A percentile compares a stretch with the other conserved stretches of the same genome.
Evolutionary conservation across 208 protist species (phyloP).

Genomic region (Leishmania arabica): DNA sequence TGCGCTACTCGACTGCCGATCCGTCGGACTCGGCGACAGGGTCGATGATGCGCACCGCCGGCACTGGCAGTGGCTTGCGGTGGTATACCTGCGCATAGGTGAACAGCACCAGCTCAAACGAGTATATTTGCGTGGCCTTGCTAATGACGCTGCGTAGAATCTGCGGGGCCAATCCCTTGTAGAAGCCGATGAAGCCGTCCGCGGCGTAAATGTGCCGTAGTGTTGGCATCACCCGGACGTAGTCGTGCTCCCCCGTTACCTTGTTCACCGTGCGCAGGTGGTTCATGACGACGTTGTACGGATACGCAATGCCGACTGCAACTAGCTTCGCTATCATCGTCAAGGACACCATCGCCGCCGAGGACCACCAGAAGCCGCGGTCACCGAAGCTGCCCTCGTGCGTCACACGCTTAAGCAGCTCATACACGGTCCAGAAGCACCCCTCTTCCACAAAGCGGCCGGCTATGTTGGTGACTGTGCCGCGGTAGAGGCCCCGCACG

Average conservation of each 20-base stretch:
- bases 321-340: conserved; percentile 82
- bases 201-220: conserved; percentile 69
- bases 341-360: conserved; percentile 77
- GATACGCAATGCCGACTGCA: conserved; percentile 76
- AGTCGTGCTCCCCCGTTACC: conserved; percentile 73
- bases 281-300: conserved; percentile 92
- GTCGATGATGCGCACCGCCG: conserved; percentile 19
- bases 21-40: conserved; percentile 1
- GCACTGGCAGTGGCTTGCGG: conserved; percentile 9
- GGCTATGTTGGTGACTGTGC: conserved; percentile 79
- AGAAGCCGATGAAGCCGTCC: conserved; percentile 86
- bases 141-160: conserved; percentile 83
- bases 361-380: conserved; percentile 55
- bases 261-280: conserved; percentile 90
- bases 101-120: conserved; percentile 87
- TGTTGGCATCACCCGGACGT: conserved; percentile 62
- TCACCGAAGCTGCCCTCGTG: conserved; percentile 60
- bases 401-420: conserved; percentile 82
- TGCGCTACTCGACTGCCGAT: neutral
- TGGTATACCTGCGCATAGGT: conserved; percentile 55
- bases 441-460: conserved; percentile 90
- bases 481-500: conserved; percentile 81
- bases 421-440: conserved; percentile 88
- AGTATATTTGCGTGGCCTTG: conserved; percentile 89
- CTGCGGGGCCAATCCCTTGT: conserved; percentile 88